Conservation (phyloP, 768 basidiomycete genomes). For the Boletellus sp. region DNA sequence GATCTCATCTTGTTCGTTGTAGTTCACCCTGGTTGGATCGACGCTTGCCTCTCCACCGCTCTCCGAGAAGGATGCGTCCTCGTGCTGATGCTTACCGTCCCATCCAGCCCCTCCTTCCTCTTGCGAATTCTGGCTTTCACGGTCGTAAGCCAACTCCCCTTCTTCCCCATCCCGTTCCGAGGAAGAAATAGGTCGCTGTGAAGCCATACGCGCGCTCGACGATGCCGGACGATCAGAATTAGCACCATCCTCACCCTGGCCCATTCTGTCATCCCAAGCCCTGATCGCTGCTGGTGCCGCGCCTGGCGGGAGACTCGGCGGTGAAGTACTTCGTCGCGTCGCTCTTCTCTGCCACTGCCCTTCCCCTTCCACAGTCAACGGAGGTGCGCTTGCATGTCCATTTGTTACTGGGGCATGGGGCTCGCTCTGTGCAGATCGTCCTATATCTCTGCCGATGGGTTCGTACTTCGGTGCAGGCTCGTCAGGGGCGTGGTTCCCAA, state of each 20-base stretch:
- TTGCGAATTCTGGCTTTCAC: constrained; percentile 8
- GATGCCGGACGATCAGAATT: constrained; percentile 29
- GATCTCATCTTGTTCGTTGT: constrained; percentile 1
- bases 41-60: constrained; percentile 6
- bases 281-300: constrained; percentile 38
- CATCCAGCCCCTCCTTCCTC: not conserved
- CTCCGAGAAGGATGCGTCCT: constrained; percentile 11
- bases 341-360: constrained; percentile 21
- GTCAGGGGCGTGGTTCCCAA: constrained; percentile 19
- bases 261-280: constrained; percentile 35
- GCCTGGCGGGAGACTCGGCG: constrained; percentile 41
- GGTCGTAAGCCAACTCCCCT: constrained; percentile 25
- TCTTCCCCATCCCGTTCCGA: constrained; percentile 29
- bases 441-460: constrained; percentile 8
- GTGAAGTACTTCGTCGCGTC: constrained; percentile 32
- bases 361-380: constrained; percentile 12
- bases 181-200: constrained; percentile 33
- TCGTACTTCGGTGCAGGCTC: constrained; percentile 41
- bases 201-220: constrained; percentile 33
- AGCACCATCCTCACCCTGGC: constrained; percentile 30
- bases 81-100: constrained; percentile 14
- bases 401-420: constrained; percentile 16
- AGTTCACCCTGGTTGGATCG: not conserved
- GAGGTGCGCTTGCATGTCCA: constrained; percentile 10
- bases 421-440: constrained; percentile 11